A percentile compares a stretch with the other conserved stretches of the same genome.
phyloP scores from a whole-genome alignment of 2,329 filamentous ascomycete genomes.

The Fusarium subglutinans region DNA sequence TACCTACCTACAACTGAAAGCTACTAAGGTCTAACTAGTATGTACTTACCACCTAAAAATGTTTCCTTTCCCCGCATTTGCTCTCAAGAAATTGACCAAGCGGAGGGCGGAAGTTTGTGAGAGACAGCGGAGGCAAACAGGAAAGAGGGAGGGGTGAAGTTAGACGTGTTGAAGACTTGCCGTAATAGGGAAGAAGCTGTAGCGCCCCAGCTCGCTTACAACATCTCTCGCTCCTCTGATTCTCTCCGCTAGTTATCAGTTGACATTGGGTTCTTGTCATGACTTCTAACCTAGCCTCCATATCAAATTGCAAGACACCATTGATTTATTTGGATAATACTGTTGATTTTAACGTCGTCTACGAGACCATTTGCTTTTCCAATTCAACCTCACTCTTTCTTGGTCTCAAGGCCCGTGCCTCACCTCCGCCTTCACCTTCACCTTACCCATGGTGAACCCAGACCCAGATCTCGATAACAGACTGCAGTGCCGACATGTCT shows the following conservation, averaged over 20 bases:
- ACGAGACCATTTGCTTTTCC: neutral
- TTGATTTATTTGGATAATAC: neutral
- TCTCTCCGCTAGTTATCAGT: slow-evolving; percentile 1
- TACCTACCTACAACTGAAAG: slow-evolving; percentile 2
- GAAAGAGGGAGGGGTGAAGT: slow-evolving; percentile 35
- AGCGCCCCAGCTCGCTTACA: neutral
- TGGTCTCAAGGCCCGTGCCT: neutral
- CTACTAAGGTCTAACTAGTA: neutral
- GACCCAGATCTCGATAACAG: slow-evolving; percentile 25
- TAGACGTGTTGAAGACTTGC: slow-evolving; percentile 23
- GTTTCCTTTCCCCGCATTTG: slow-evolving; percentile 31
- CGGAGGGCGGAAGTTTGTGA: slow-evolving; percentile 8
- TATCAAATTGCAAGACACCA: neutral
- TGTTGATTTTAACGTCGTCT: neutral
- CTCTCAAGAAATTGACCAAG: slow-evolving; percentile 16
- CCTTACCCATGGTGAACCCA: neutral
- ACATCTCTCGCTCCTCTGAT: neutral
- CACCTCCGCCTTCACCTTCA: neutral
- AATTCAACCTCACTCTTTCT: neutral
- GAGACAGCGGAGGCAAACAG: slow-evolving; percentile 9
- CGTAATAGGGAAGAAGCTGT: slow-evolving; percentile 29
- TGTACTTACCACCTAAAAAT: neutral
- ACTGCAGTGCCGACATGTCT: slow-evolving; percentile 13
- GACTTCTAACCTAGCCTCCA: neutral
- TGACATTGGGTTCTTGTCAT: neutral